Evolutionary conservation across 352 stramenopile genomes (phyloP), one percentile per base, ranked within the genome.

Genomic region (Thalassiosira livingstoniorum): DNA sequence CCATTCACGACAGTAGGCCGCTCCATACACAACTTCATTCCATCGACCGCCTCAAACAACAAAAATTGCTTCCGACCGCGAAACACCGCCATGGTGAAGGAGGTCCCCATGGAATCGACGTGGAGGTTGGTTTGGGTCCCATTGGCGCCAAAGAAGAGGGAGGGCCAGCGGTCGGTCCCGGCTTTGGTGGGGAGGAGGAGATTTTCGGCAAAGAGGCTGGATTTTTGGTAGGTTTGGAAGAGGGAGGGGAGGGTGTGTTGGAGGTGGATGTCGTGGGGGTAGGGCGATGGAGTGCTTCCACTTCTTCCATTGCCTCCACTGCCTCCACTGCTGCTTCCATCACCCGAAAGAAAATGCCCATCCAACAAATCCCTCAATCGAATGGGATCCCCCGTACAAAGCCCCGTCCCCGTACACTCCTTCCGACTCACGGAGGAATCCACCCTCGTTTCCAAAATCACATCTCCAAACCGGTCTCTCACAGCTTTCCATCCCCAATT

Each of bases 11-110:
- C 1, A 2, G 21, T 32, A 18, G 61, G 61, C 1, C n/a, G 3
- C n/a, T 68, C 37, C 61, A 68, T 55, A 37, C 61, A 68, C n/a
- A 68, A 35, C 32, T 53, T 55, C 21, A 37, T 11, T 10, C 35
- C 61, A 35, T 68, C 34, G 11, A 37, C 32, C 18, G 61, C 21
- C 27, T 68, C 61, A 35, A 68, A 54, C 3, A 68, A 3, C 2
- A 68, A 5, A 37, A 68, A 68, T 68, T 68, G 61, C 23, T 68
- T 68, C 23, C 61, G 39, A 27, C 61, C 61, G 1, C 61, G 34
- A 55, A 68, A 68, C 2, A 68, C 61, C 25, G 61, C 61, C 61
- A 68, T 68, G 61, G 61, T 68, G 27, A 68, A 68, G n/a, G 61
- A 55, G 2, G 61, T 68, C 25, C 61, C 61, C 18, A 68, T 37